Base-by-base conservation (phyloP, 345 rosid species). In the Lepidium didymum region DNA sequence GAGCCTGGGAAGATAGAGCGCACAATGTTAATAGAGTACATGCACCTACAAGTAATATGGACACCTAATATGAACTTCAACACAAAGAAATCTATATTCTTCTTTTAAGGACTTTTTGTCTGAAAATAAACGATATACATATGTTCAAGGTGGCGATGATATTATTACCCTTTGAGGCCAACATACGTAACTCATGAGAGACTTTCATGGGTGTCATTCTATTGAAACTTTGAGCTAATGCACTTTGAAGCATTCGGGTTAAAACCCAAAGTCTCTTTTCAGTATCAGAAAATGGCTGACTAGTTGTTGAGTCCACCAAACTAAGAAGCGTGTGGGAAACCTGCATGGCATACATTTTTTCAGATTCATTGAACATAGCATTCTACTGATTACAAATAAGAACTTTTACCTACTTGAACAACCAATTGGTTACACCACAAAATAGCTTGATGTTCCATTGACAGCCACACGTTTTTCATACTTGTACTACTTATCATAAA, bases 361-460 rank as follows among this genome's bases (percentile, higher is more conserved):
- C 56, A 82, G 73, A 60, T 81, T 34, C 14, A 10, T 34, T 50
- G 38, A 55, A 4, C 64, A 46, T 38, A 21, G n/a, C 33, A 19
- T 55, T 55, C 38, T 56, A 54, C 47, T 46, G 53, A 44, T 53
- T 62, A 62, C 12, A 56, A 67, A 44, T 31, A 25, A 78, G 35
- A 41, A 14, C 5, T 45, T 64, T 58, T 43, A 79, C 97, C 83
- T 65, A 91, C 99, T 82, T 91, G 99, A 67, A 91, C 89, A 82
- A 89, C 99, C 54, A 94, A 65, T 79, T 94, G 97, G 79, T 94
- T 91, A 77, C 99, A 94, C 99, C 99, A 94, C 64, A 94, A 63
- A 61, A 94, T 94, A 75, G 95, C 92, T 74, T 91, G 99, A 79
- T 94, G 99, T 78, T 94, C 99, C 99, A 94, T 89, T 18, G 99